Base-by-base conservation (phyloP, 495 filamentous ascomycete genomes). In the Xylaria intraflava region DNA sequence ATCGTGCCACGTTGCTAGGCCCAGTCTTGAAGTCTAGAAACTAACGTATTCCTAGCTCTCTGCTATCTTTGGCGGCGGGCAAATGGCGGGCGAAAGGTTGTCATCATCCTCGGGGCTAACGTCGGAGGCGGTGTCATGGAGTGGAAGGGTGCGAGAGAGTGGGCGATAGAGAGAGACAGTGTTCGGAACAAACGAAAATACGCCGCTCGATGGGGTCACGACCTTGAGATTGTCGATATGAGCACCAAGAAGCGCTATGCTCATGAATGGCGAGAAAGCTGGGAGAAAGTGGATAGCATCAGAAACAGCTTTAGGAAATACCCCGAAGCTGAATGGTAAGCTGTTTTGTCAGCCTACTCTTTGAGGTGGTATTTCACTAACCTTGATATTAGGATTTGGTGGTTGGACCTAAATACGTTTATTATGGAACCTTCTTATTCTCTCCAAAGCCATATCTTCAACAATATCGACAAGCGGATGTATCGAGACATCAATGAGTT, bases 221-320 rank as follows among this genome's bases (percentile, higher is more conserved):
- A 96, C 51, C 73, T 99, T 48, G 93, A 99, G 62, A 84, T 96
- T 53, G 90, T 95, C 53, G 94, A 99, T 62, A 91, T 99, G 90
- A 87, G 89, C 65, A 95, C 91, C 22, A 94, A 96, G 82, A 97
- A 96, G 70, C 81, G 91, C 27, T 99, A 99, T 66, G 94, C 93
- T 42, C 94, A 99, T 67, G 93, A 99, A 64, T 99, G 93, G 93
- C 80, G 93, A 62, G 93, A 99, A 70, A 92, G 90, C 66, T 99
- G 93, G 93, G 93, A 99, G 73, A 97, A 96, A 77, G 91, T 95
- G 49, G 93, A 99, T 65, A 86, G 89, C 41, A 86, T 99, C 58
- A 86, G 94, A 52, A 88, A 93, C 50, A 83, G 86, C 26, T 87
- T 99, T 79, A 79, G 82, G 66, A 95, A 96, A 69, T 93, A 96